Conservation (phyloP, 2,329 filamentous ascomycete species). For the Fusarium camptoceras region DNA sequence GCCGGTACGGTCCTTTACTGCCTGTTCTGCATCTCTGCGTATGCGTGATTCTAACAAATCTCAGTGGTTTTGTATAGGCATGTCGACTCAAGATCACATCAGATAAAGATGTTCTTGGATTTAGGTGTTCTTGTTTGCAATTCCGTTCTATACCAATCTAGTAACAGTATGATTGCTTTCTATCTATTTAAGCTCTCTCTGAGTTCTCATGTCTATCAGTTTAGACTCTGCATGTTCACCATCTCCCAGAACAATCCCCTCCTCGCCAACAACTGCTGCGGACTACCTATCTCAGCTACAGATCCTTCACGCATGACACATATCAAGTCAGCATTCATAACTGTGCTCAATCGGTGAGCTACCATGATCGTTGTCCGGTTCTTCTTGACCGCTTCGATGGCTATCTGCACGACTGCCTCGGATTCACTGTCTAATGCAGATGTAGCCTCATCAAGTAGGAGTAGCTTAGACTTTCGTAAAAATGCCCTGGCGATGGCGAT, state of each 20-base stretch:
- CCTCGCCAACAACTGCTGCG: constrained; percentile 37
- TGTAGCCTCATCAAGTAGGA: constrained; percentile 79
- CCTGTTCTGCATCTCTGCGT: neutral
- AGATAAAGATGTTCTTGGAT: neutral
- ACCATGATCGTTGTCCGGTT: constrained; percentile 77
- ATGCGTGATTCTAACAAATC: neutral
- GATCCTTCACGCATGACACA: constrained; percentile 57
- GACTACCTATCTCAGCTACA: constrained; percentile 56
- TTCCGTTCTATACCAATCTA: neutral
- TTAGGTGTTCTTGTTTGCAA: neutral
- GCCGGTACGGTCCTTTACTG: neutral
- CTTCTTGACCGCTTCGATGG: constrained; percentile 72
- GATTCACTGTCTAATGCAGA: constrained; percentile 70
- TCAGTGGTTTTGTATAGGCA: neutral
- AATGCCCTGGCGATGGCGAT: constrained; percentile 76
- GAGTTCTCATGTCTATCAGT: neutral
- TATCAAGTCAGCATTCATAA: constrained; percentile 57
- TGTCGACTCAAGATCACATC: neutral
- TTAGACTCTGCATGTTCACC: constrained; percentile 14
- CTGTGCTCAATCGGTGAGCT: constrained; percentile 62
- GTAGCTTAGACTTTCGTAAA: constrained; percentile 69
- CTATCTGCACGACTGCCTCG: constrained; percentile 70
- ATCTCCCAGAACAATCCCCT: constrained; percentile 33
- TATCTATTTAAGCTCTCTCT: neutral
- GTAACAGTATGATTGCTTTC: neutral